Conservation (phyloP, 2,329 filamentous ascomycete species). For the Byssothecium circinans region DNA sequence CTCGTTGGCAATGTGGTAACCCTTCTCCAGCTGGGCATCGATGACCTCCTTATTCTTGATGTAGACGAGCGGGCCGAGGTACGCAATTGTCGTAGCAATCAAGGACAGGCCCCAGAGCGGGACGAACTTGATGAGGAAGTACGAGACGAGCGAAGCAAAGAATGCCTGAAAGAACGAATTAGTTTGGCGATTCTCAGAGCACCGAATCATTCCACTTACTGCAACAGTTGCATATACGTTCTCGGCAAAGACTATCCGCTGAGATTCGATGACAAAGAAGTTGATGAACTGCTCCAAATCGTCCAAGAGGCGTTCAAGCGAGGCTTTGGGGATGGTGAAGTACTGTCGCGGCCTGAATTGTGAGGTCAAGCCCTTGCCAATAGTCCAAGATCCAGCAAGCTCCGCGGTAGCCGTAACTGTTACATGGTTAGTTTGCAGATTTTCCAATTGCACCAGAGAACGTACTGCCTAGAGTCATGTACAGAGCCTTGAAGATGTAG, state of each 20-base stretch:
- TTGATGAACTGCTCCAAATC: constrained; percentile 67
- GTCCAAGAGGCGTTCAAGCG: constrained; percentile 62
- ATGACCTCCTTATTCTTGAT: constrained; percentile 67
- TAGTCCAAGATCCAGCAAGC: constrained; percentile 56
- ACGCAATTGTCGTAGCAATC: constrained; percentile 58
- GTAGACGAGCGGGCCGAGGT: constrained; percentile 64
- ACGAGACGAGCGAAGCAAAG: constrained; percentile 59
- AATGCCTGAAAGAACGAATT: constrained; percentile 53
- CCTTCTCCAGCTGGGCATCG: constrained; percentile 60
- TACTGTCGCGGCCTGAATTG: constrained; percentile 66
- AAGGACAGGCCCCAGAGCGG: constrained; percentile 66
- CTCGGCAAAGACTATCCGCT: constrained; percentile 67
- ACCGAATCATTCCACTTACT: constrained; percentile 49
- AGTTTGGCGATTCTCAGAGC: constrained; percentile 1
- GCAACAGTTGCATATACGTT: constrained; percentile 63
- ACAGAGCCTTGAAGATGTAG: constrained; percentile 63
- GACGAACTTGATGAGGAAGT: constrained; percentile 67
- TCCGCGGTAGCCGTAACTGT: constrained; percentile 60
- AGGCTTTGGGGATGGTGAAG: constrained; percentile 67
- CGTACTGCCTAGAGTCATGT: constrained; percentile 61
- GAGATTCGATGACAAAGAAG: constrained; percentile 69
- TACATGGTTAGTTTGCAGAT: constrained; percentile 16
- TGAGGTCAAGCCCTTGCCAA: constrained; percentile 62
- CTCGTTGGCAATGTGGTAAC: constrained; percentile 56
- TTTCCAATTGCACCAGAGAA: constrained; percentile 9